A percentile compares a stretch with the other conserved stretches of the same genome.
Evolutionary conservation across 2,329 filamentous ascomycete genomes (phyloP).

Genomic region (Hirsutella rhossiliensis): DNA sequence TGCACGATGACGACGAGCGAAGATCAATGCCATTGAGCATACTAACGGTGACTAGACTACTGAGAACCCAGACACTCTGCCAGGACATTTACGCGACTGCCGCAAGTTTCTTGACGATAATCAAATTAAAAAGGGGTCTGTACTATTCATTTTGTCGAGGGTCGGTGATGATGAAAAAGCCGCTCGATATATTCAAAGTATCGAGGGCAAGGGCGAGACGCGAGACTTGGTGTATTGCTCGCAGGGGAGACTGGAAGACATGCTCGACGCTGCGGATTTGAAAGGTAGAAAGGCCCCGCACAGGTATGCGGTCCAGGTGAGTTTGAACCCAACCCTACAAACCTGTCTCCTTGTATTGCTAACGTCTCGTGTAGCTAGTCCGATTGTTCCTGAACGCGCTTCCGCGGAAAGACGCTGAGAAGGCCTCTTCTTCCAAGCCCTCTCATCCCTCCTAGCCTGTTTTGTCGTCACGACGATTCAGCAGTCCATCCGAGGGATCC

Average conservation of each 20-base stretch:
- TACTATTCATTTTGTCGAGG: background rate
- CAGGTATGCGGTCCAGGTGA: background rate
- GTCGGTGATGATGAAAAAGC: background rate
- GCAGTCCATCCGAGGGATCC: too few relatives aligned
- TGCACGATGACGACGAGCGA: background rate
- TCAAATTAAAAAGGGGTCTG: background rate
- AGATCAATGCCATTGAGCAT: background rate
- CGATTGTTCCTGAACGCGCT: too few relatives aligned
- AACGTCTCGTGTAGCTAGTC: too few relatives aligned
- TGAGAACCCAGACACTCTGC: too few relatives aligned
- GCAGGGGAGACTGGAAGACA: background rate
- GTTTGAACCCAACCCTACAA: too few relatives aligned
- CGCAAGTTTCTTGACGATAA: background rate
- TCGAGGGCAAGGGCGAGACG: background rate
- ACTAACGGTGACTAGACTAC: background rate
- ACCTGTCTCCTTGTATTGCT: too few relatives aligned
- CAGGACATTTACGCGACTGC: background rate
- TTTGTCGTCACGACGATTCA: too few relatives aligned
- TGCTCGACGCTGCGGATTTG: background rate
- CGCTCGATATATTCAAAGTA: background rate
- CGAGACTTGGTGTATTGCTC: background rate
- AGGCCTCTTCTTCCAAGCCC: too few relatives aligned
- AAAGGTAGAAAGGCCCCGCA: background rate
- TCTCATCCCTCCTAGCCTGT: too few relatives aligned
- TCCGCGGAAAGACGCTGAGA: too few relatives aligned